Conservation (phyloP, 2,329 filamentous ascomycete species). For the Neoascochyta sp. region DNA sequence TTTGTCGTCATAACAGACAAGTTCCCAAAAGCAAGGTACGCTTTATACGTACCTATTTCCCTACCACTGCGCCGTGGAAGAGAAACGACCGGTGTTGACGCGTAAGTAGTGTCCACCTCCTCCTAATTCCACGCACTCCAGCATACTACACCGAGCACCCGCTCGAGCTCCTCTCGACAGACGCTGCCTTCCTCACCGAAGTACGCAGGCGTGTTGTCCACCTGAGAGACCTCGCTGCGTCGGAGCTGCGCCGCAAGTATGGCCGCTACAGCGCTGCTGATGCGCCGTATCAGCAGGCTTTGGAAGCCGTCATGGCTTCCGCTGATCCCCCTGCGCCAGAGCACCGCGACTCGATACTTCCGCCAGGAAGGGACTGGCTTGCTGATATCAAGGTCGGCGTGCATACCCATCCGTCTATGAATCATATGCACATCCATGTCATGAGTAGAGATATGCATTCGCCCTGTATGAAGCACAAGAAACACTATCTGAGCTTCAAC, state of each 20-base stretch:
- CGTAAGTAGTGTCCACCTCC: conserved; percentile 75
- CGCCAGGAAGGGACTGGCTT: conserved; percentile 73
- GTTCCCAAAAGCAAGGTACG: conserved; percentile 66
- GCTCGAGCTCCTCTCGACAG: conserved; percentile 66
- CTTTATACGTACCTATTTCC: background rate
- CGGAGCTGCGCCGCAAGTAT: conserved; percentile 68
- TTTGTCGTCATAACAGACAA: conserved; percentile 77
- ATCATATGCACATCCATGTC: conserved; percentile 85
- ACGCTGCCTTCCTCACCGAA: conserved; percentile 62
- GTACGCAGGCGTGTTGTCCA: conserved; percentile 60
- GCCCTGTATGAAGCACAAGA: conserved; percentile 67
- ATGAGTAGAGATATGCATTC: conserved; percentile 76
- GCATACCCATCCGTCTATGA: conserved; percentile 88
- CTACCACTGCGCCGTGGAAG: no score
- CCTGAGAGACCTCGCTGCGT: conserved; percentile 63
- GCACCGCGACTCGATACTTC: conserved; percentile 45
- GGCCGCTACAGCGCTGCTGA: conserved; percentile 63
- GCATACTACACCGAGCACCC: conserved; percentile 64
- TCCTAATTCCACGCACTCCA: conserved; percentile 75
- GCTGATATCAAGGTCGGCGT: conserved; percentile 72
- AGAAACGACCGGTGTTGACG: no score
- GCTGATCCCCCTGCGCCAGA: conserved; percentile 36
- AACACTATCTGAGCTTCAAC: conserved; percentile 90
- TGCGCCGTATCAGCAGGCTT: conserved; percentile 57
- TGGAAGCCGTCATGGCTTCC: conserved; percentile 47